These are phyloP conservation scores for Nepenthes gracilis DNA, from an alignment of 148 eudicot genomes.

Conservation along the genomic window DNA sequence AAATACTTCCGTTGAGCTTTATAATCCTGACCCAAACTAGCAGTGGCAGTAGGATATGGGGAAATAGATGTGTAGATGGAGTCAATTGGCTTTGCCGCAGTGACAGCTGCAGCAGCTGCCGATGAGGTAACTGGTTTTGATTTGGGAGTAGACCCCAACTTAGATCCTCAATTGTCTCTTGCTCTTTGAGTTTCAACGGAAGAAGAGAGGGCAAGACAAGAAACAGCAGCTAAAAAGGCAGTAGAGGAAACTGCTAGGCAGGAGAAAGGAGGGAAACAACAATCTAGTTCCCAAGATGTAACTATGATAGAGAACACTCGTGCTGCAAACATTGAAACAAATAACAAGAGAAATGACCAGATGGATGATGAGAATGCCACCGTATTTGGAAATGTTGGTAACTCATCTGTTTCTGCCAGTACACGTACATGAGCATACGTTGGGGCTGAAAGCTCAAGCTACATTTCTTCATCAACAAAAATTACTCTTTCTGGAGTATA, in stretches of 20 bases:
- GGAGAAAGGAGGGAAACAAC: conserved; percentile 45
- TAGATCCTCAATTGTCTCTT: conserved; percentile 96
- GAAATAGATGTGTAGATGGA: too few relatives aligned
- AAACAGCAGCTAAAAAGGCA: conserved; percentile 95
- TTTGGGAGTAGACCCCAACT: conserved; percentile 95
- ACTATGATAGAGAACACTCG: conserved; percentile 67
- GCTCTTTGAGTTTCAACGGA: conserved; percentile 98
- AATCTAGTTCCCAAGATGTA: conserved; percentile 65
- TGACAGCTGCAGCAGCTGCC: conserved; percentile 26
- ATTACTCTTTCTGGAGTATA: too few relatives aligned
- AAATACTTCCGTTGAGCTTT: too few relatives aligned
- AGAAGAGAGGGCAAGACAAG: conserved; percentile 99
- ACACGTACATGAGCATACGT: too few relatives aligned
- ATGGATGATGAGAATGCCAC: conserved; percentile 18
- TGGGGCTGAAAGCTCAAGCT: too few relatives aligned
- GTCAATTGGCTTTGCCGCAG: too few relatives aligned
- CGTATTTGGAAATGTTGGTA: too few relatives aligned
- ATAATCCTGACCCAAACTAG: too few relatives aligned
- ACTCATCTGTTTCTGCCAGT: too few relatives aligned
- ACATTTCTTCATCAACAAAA: too few relatives aligned
- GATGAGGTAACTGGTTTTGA: conserved; percentile 91
- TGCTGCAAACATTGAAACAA: conserved; percentile 46
- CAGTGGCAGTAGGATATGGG: too few relatives aligned
- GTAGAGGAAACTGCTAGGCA: conserved; percentile 66
- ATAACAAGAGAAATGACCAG: conserved; percentile 46